Base-by-base conservation (phyloP, 2,329 filamentous ascomycete genomes). In the Botrytis pseudocinerea region DNA sequence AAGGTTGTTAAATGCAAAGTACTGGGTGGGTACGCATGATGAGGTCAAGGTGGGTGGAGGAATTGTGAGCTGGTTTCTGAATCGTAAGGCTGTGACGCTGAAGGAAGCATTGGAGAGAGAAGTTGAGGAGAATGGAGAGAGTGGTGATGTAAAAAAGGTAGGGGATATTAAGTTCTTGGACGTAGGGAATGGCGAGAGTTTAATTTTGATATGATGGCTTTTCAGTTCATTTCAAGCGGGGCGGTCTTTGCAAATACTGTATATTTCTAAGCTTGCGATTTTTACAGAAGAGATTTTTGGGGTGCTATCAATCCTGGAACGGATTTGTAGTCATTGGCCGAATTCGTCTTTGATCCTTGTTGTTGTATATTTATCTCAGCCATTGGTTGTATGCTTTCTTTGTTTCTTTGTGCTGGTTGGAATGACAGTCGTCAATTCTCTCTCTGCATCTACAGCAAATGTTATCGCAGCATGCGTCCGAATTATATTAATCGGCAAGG, bases 1-100 rank as follows among this genome's bases (percentile, higher is more conserved):
- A 73, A 80, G 84, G 25, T 80, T 85, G 7, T 80, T 88, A 44
- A 82, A 84, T 2, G 87, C 88, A 0, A 86, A 83, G 76, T 92
- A 91, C 77, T 92, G 90, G 90, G 81, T 92, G 28, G 86, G 85
- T 0, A 92, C 90, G 40, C 90, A 92, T 76, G 89, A 91, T 76
- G 90, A 91, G 79, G 82, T 87, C 7, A 91, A 91, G 80, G 85
- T 80, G 70, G 89, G 88, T 0, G 85, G 84, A 0, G 89, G 89
- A 0, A 76, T 91, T 8, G 85, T 91, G 16, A 85, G 87, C 81
- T 81, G 82, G 74, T 84, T 90, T 59, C 77, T 89, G 69, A 79
- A 80, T 60, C 78, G 85, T 69, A 85, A 83, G 70, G 75, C 78
- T n/a, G 85, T 86, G 73, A 83, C 81, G 1, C 75, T 88, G 18